These are phyloP conservation scores for Exophiala bonariae DNA, from an alignment of 2,329 filamentous ascomycete species.

Conservation along the genomic window DNA sequence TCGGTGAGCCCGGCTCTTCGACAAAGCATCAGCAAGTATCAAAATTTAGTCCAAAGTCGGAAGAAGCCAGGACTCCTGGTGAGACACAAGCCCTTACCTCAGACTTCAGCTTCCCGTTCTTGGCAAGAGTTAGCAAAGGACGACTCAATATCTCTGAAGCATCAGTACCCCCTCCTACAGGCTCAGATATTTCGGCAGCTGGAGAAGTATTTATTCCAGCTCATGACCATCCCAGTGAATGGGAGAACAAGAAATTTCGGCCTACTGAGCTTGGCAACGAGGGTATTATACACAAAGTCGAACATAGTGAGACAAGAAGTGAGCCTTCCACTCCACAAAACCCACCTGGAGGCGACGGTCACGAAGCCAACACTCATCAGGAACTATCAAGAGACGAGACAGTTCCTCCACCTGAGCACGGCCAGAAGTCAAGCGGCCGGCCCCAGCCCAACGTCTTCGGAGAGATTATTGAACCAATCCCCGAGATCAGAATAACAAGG, in stretches of 20 bases:
- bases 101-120: conserved; percentile 11
- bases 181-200: conserved; percentile 15
- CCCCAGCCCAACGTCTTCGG: background rate
- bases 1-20: background rate
- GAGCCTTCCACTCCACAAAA: too few species aligned
- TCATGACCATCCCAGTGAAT: conserved; percentile 10
- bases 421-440: too few species aligned
- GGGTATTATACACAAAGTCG: too few species aligned
- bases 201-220: conserved; percentile 18
- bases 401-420: too few species aligned
- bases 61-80: background rate
- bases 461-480: conserved; percentile 1
- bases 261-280: too few species aligned
- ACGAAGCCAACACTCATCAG: too few species aligned
- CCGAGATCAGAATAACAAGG: conserved; percentile 18
- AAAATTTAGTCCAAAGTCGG: background rate
- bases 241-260: background rate
- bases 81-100: conserved; percentile 11
- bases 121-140: conserved; percentile 16
- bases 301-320: too few species aligned
- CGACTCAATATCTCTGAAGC: conserved; percentile 22
- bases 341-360: too few species aligned
- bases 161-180: conserved; percentile 13
- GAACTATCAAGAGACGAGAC: too few species aligned
- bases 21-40: too few species aligned